Conservation (phyloP, 2,329 filamentous ascomycete species). For the Phialocephala sp. region DNA sequence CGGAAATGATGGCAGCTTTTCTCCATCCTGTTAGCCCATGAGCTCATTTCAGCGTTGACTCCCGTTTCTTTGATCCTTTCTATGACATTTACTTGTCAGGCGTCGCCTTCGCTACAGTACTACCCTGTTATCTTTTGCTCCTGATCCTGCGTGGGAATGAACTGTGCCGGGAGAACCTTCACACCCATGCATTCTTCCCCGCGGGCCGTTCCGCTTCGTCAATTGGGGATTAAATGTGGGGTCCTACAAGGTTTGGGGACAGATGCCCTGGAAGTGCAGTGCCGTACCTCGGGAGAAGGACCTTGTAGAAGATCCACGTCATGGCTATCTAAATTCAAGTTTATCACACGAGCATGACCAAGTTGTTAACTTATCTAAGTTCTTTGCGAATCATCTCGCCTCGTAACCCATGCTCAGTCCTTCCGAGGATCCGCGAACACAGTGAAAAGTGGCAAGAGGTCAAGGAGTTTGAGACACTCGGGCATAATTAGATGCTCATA, state of each 20-base stretch:
- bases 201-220: constrained; percentile 10
- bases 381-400: background rate
- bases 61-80: no score
- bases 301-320: background rate
- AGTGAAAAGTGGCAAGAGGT: background rate
- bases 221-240: background rate
- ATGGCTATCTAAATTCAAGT: background rate
- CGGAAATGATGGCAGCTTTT: no score
- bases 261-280: background rate
- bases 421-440: background rate
- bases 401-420: background rate
- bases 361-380: background rate
- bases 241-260: background rate
- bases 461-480: background rate
- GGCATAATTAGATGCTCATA: no score
- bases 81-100: no score
- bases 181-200: background rate
- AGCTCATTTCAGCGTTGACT: no score
- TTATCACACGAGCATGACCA: no score
- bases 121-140: background rate
- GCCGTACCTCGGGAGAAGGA: background rate
- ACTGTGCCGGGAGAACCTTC: background rate
- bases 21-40: no score
- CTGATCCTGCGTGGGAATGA: background rate
- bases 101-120: no score